Evolutionary conservation across 345 rosid species (phyloP), one percentile per base, ranked within the genome.

Genomic region (Gynandropsis gynandra): DNA sequence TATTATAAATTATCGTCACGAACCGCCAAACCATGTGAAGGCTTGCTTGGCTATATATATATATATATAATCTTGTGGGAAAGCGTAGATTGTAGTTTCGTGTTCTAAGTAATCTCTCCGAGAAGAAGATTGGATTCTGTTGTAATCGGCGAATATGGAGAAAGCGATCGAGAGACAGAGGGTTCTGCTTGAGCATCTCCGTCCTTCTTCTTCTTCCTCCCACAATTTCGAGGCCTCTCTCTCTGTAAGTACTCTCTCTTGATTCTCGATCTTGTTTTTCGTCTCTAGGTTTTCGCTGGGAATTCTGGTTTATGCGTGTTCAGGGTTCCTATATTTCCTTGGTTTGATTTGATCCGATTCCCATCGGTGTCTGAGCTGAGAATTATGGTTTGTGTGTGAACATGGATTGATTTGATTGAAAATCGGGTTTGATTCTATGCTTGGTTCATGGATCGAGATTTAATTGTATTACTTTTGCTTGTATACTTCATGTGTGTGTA

Each of bases 121-220:
- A 24, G 29, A 24, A 24, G 5, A 24, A 24, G 29, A 2, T 5
- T 24, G 4, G 29, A 24, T 24, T 5, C 5, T 24, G 29, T 5
- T 24, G 29, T 24, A 24, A 24, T 24, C 29, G 29, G 29, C 5
- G 29, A 37, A 35, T 9, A 82, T 88, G 92, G 95, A 89, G 59
- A 85, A 73, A 51, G 95, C 92, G 35, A 77, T 79, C 63, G 75
- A 75, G 64, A 76, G 97, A 52, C 97, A 89, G 63, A 64, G 73
- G 20, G 59, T 85, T 35, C 73, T 85, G 67, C 87, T 89, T 7
- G 81, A 80, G 36, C 95, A 88, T 66, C 88, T 88, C 56, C 83
- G 67, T 10, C 84, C 95, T 67, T 59, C 73, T 10, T 58, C 73
- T 7, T 62, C 72, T 16, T 69, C 82, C 50, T 63, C 51, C 15